These are phyloP conservation scores for Diacronema lutheri DNA, from an alignment of 78 protist genomes.

Conservation along the genomic window DNA sequence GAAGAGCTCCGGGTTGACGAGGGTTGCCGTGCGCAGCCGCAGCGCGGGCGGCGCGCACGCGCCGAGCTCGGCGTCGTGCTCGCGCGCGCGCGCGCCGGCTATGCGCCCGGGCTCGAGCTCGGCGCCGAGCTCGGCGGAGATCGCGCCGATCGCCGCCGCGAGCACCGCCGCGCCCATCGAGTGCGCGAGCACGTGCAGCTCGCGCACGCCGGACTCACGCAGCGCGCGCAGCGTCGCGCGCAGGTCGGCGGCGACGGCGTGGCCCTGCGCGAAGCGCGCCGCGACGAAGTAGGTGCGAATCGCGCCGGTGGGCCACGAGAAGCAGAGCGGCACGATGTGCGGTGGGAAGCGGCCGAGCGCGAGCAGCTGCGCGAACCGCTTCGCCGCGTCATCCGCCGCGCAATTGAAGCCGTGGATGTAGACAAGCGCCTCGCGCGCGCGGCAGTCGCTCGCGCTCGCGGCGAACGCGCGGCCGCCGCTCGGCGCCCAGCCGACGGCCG, in stretches of 20 bases:
- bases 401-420: slow-evolving; percentile 68
- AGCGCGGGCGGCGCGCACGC: too few relatives aligned
- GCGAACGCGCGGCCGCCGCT: too few relatives aligned
- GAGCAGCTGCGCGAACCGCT: slow-evolving; percentile 59
- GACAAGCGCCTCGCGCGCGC: slow-evolving; percentile 57
- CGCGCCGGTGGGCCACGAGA: slow-evolving; percentile 58
- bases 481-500: too few relatives aligned
- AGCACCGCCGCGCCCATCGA: slow-evolving; percentile 54
- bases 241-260: slow-evolving; percentile 46
- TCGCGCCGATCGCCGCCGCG: too few relatives aligned
- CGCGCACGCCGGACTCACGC: slow-evolving; percentile 46
- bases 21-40: slow-evolving; percentile 40
- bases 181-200: slow-evolving; percentile 55
- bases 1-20: slow-evolving; percentile 63
- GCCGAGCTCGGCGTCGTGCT: too few relatives aligned
- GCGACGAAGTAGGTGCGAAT: slow-evolving; percentile 55
- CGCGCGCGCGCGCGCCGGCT: too few relatives aligned
- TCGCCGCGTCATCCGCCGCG: slow-evolving; percentile 44
- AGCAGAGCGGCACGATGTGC: slow-evolving; percentile 55
- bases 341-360: slow-evolving; percentile 67
- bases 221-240: slow-evolving; percentile 38
- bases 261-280: slow-evolving; percentile 45
- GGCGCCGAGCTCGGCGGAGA: too few relatives aligned
- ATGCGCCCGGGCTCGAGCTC: too few relatives aligned
- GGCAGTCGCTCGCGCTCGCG: too few relatives aligned